Evolutionary conservation across 495 filamentous ascomycete genomes (phyloP), one percentile per base, ranked within the genome.

Genomic region (Penicillium robsamsonii): DNA sequence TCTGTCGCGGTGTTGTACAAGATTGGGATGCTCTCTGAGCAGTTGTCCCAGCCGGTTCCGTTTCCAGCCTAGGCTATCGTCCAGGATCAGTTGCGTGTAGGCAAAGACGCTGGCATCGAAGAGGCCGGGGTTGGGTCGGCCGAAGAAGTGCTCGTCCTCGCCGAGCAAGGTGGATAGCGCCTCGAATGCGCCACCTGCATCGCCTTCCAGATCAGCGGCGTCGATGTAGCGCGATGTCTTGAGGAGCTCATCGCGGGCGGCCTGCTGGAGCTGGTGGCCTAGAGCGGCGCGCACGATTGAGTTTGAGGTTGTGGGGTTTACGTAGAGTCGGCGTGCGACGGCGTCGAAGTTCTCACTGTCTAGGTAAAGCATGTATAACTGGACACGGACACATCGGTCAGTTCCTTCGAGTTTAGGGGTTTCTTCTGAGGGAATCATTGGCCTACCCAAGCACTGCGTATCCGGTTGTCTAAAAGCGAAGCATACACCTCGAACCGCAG

Each of bases 91-190:
- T 68, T 93, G 81, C n/a, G 90, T 91, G 70, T 96, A 98, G 24
- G 89, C 87, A 75, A 96, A 97, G 22, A 97, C 83, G 53, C 79
- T 83, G 25, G 92, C 91, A 70, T 98, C 94, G 61, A 98, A 90
- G 12, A 92, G 63, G 0, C 84, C 82, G 2, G 94, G 91, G 25
- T 72, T 75, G 10, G 72, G 65, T 4, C 73, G 75, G 4, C 75
- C 80, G 70, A 90, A 90, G 68, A 91, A 92, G 75, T 86, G 88
- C 33, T 78, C 59, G 43, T 85, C 74, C 1, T 81, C 75, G 0
- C 82, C 81, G 7, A 98, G 76, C 1, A 92, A 57, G n/a, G 75
- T 76, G 2, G 85, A 87, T 20, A 98, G 71, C 2, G 93, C 91
- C 48, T 77, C 80, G 40, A 96, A 84, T 5, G 94, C 93, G 25